phyloP scores from a whole-genome alignment of 164 flowering plant genomes.

The Pachysandra terminalis region DNA sequence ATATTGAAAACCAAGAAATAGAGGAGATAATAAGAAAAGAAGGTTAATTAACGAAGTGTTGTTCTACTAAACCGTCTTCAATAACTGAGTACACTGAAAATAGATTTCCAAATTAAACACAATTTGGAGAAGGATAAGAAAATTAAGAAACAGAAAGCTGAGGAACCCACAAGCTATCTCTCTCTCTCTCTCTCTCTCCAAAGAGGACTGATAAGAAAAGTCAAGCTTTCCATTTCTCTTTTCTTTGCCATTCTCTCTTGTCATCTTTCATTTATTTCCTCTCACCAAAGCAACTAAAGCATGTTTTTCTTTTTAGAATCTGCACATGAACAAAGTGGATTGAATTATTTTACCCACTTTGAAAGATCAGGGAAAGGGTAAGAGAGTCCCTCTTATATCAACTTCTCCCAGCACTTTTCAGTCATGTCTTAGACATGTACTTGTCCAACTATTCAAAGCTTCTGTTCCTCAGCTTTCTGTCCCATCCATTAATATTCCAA shows the following conservation, averaged over 20 bases:
- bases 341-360: conserved; percentile 35
- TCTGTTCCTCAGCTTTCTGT: conserved; percentile 93
- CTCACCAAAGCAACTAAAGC: conserved; percentile 8
- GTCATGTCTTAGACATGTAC: conserved; percentile 50
- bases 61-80: conserved; percentile 7
- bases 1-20: no score
- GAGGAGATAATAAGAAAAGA: no score
- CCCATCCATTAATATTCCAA: conserved; percentile 65
- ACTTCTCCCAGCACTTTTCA: conserved; percentile 28
- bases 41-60: neutral
- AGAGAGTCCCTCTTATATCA: conserved; percentile 26
- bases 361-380: conserved; percentile 13
- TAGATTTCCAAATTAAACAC: conserved; percentile 10
- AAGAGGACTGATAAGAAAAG: conserved; percentile 27
- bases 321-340: conserved; percentile 8
- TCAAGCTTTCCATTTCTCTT: conserved; percentile 24
- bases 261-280: conserved; percentile 20
- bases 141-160: conserved; percentile 18
- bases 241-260: conserved; percentile 9
- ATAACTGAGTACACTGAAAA: conserved; percentile 11
- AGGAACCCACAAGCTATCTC: conserved; percentile 20
- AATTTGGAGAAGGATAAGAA: conserved; percentile 8
- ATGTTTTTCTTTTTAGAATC: conserved; percentile 6
- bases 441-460: conserved; percentile 58
- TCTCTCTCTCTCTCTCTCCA: conserved; percentile 2